Evolutionary conservation across 345 rosid species (phyloP).

Genomic region (Acer negundo): DNA sequence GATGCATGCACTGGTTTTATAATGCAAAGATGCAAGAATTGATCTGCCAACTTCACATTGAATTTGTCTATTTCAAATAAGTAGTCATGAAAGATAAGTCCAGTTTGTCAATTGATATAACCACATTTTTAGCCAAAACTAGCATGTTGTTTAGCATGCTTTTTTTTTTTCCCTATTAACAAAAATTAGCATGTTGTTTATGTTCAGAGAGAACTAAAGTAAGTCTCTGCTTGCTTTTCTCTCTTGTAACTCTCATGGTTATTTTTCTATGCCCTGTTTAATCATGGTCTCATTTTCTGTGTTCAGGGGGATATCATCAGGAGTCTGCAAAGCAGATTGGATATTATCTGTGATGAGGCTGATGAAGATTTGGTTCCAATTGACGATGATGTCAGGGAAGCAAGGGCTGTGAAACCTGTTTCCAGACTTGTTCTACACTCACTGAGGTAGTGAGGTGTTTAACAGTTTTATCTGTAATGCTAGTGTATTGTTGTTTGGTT

Average conservation of each 20-base stretch:
- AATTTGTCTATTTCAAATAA: not conserved
- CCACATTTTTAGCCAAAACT: not conserved
- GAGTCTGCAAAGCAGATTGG: slow-evolving; percentile 87
- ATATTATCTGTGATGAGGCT: slow-evolving; percentile 76
- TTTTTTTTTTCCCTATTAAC: not conserved
- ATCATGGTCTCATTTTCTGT: slow-evolving; percentile 11
- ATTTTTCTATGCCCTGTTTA: slow-evolving; percentile 1
- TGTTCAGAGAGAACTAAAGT: not conserved
- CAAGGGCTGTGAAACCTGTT: slow-evolving; percentile 36
- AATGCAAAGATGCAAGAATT: not conserved
- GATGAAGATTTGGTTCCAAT: slow-evolving; percentile 47
- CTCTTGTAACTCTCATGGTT: slow-evolving; percentile 16
- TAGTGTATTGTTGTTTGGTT: slow-evolving; percentile 12
- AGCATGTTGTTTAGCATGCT: not conserved
- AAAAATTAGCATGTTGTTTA: not conserved
- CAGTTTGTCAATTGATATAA: not conserved
- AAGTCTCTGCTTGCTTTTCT: not conserved
- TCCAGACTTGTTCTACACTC: slow-evolving; percentile 44
- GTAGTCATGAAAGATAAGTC: not conserved
- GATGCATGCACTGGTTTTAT: not conserved
- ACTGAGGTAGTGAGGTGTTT: slow-evolving; percentile 69
- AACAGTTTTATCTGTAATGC: slow-evolving; percentile 18
- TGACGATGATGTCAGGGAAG: slow-evolving; percentile 34
- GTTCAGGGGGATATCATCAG: slow-evolving; percentile 78
- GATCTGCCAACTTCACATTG: not conserved